Conservation (phyloP, 345 rosid species). For the Linum lewisii region DNA sequence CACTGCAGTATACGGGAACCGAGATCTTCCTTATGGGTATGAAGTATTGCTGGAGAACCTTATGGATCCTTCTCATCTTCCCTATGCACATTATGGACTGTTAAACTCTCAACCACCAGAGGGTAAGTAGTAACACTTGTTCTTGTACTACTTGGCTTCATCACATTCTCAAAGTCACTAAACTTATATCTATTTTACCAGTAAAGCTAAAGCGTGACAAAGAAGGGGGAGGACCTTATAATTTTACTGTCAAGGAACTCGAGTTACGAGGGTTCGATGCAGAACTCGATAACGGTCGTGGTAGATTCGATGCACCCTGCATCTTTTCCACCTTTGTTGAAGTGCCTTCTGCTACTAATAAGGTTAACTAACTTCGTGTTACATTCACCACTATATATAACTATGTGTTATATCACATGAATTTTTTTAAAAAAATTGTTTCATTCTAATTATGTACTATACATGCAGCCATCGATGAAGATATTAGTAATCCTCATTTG, state of each 20-base stretch:
- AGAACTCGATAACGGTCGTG: no score
- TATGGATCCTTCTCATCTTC: not conserved
- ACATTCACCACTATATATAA: no score
- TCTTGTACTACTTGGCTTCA: not conserved
- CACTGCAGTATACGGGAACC: not conserved
- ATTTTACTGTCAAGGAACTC: not conserved
- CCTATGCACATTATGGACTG: not conserved
- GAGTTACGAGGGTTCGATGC: not conserved
- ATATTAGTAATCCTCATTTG: no score
- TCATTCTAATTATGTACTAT: no score
- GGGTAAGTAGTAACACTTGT: not conserved
- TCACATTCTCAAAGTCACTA: no score
- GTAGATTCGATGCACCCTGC: slow-evolving; percentile 3
- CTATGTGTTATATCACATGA: no score
- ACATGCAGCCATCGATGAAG: no score
- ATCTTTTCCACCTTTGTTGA: not conserved
- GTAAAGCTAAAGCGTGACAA: not conserved
- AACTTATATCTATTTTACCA: no score
- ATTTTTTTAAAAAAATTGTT: no score
- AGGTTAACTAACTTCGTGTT: not conserved
- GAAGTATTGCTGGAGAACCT: not conserved
- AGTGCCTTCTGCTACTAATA: not conserved
- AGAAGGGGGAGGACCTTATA: slow-evolving; percentile 3
- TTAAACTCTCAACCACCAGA: not conserved
- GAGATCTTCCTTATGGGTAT: not conserved